These are phyloP conservation scores for Agaricus sinodeliciosus DNA, from an alignment of 768 basidiomycete genomes.

Conservation along the genomic window DNA sequence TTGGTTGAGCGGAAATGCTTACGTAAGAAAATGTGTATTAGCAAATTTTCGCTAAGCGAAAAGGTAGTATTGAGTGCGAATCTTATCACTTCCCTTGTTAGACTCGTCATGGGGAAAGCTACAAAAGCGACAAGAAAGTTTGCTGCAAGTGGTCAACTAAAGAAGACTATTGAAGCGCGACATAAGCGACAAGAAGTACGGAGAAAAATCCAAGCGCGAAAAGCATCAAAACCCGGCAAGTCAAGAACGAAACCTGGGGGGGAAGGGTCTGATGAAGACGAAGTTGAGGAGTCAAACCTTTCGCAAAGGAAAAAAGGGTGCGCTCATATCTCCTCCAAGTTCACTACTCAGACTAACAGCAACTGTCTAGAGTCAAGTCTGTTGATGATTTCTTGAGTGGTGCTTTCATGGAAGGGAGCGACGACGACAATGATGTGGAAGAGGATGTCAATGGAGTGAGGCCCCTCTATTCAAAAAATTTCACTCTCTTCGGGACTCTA, in stretches of 20 bases:
- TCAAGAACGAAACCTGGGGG: slow-evolving; percentile 25
- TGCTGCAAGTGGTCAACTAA: slow-evolving; percentile 80
- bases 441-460: slow-evolving; percentile 18
- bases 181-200: slow-evolving; percentile 72
- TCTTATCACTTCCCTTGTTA: not conserved
- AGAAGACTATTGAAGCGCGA: slow-evolving; percentile 80
- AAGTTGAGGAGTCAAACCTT: slow-evolving; percentile 10
- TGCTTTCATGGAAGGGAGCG: slow-evolving; percentile 54
- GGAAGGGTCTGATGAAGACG: slow-evolving; percentile 27
- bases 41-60: too few species aligned
- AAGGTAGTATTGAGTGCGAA: too few species aligned
- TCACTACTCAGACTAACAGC: not conserved
- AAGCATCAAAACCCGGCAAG: slow-evolving; percentile 23
- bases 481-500: not conserved
- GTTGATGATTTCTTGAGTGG: slow-evolving; percentile 75
- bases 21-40: too few species aligned
- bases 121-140: slow-evolving; percentile 85
- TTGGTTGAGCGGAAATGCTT: too few species aligned
- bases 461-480: not conserved
- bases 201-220: slow-evolving; percentile 63
- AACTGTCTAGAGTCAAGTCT: slow-evolving; percentile 40
- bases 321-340: not conserved
- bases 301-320: slow-evolving; percentile 1
- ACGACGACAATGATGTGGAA: slow-evolving; percentile 43
- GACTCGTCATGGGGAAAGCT: slow-evolving; percentile 35